These are phyloP conservation scores for Acer campestre DNA, from an alignment of 345 rosid species.

Conservation along the genomic window DNA sequence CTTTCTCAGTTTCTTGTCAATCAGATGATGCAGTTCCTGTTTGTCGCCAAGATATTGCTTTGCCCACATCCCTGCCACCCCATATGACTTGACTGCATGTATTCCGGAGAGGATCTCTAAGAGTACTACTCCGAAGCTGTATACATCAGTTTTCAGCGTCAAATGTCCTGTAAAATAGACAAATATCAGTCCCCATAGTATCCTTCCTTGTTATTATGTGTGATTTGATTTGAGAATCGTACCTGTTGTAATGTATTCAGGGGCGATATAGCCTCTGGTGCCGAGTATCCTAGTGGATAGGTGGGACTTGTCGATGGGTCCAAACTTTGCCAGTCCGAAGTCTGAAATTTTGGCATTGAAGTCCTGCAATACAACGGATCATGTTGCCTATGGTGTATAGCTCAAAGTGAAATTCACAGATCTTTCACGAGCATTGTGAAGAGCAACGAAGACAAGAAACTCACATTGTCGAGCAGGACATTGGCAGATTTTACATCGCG, in stretches of 20 bases:
- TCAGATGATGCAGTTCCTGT: slow-evolving; percentile 15
- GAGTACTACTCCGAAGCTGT: slow-evolving; percentile 42
- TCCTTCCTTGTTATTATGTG: too few relatives aligned
- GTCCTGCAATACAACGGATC: slow-evolving; percentile 35
- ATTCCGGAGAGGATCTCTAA: slow-evolving; percentile 38
- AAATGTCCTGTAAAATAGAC: slow-evolving; percentile 23
- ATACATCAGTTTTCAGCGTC: slow-evolving; percentile 34
- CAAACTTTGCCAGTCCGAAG: slow-evolving; percentile 54
- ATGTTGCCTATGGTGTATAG: slow-evolving; percentile 3
- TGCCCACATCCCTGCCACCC: slow-evolving; percentile 23
- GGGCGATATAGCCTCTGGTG: slow-evolving; percentile 51
- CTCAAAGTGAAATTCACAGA: neutral
- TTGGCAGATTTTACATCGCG: slow-evolving; percentile 56
- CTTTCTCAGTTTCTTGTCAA: slow-evolving; percentile 35
- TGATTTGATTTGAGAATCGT: neutral
- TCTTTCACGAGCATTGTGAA: neutral
- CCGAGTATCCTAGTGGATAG: slow-evolving; percentile 45
- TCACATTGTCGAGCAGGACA: slow-evolving; percentile 39
- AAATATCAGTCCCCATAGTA: slow-evolving; percentile 6
- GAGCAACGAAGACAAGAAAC: slow-evolving; percentile 12
- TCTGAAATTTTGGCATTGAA: slow-evolving; percentile 51
- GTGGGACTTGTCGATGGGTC: slow-evolving; percentile 41
- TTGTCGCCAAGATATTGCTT: slow-evolving; percentile 29
- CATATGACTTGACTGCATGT: slow-evolving; percentile 26
- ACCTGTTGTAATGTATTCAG: slow-evolving; percentile 56